Conservation (phyloP, 2,329 filamentous ascomycete species). For the Tolypocladium ophioglossoides region DNA sequence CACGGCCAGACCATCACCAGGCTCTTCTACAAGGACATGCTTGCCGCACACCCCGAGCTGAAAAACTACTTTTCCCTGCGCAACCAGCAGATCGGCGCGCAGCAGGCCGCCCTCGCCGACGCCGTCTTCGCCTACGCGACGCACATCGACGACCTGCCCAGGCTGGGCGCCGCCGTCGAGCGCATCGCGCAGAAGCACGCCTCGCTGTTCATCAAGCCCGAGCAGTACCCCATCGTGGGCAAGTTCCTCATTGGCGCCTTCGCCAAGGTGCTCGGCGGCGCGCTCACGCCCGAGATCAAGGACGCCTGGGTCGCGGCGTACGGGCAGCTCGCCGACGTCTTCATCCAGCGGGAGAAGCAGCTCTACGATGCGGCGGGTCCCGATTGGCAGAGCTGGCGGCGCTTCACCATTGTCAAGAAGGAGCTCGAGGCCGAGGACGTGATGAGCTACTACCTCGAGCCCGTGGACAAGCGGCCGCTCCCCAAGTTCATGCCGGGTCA, state of each 20-base stretch:
- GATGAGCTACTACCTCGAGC: constrained; percentile 60
- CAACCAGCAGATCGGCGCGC: constrained; percentile 57
- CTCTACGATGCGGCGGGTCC: constrained; percentile 43
- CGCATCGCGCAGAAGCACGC: constrained; percentile 70
- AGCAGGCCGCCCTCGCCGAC: constrained; percentile 58
- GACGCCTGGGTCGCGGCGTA: constrained; percentile 67
- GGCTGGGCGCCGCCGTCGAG: constrained; percentile 45
- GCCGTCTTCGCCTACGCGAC: constrained; percentile 63
- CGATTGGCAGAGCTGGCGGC: constrained; percentile 36
- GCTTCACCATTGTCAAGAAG: constrained; percentile 48
- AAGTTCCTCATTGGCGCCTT: constrained; percentile 58
- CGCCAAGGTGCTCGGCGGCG: constrained; percentile 54
- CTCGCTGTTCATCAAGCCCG: constrained; percentile 56
- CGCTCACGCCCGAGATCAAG: constrained; percentile 53
- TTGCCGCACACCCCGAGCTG: constrained; percentile 52
- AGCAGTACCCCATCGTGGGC: constrained; percentile 62
- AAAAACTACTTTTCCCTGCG: constrained; percentile 61
- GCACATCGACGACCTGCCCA: constrained; percentile 59
- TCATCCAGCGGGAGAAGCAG: constrained; percentile 53
- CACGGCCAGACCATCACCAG: constrained; percentile 62
- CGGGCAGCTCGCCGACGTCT: constrained; percentile 57
- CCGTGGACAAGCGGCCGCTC: constrained; percentile 43
- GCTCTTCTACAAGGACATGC: constrained; percentile 61
- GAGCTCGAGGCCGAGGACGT: constrained; percentile 49
- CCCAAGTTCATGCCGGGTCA: constrained; percentile 59